A percentile compares a stretch with the other conserved stretches of the same genome.
Conservation (phyloP, 1,139 yeast genomes). For the Hanseniaspora uvarum region DNA sequence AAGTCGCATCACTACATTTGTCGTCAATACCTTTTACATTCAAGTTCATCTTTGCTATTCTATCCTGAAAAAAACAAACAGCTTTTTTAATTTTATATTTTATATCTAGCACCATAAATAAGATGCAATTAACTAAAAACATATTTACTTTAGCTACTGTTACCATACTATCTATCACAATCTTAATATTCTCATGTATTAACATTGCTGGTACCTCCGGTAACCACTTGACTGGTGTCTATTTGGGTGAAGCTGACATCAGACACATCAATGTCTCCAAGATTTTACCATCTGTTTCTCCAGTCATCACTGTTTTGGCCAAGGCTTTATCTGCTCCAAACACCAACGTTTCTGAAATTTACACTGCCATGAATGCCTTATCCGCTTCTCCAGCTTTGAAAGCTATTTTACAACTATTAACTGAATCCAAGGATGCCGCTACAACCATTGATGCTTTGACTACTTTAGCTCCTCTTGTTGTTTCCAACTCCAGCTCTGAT, state of each 20-base stretch:
- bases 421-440: conserved; percentile 24
- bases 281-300: conserved; percentile 27
- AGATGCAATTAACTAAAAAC: background rate
- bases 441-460: conserved; percentile 25
- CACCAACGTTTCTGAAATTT: conserved; percentile 22
- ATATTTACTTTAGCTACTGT: conserved; percentile 6
- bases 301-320: conserved; percentile 26
- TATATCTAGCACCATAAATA: background rate
- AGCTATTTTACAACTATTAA: conserved; percentile 26
- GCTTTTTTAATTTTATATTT: background rate
- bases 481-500: conserved; percentile 21
- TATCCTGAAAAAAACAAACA: no score
- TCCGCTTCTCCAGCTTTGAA: conserved; percentile 26
- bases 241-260: conserved; percentile 30
- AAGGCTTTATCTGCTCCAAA: conserved; percentile 26
- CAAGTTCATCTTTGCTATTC: no score
- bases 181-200: conserved; percentile 25
- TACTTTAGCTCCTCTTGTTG: conserved; percentile 27
- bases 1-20: no score
- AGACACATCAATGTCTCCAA: conserved; percentile 30
- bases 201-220: conserved; percentile 29
- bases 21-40: no score
- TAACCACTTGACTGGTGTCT: conserved; percentile 27
- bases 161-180: conserved; percentile 23
- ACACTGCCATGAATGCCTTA: conserved; percentile 25